Conservation (phyloP, 177 flowering plant species). For the Vitis hybrid region DNA sequence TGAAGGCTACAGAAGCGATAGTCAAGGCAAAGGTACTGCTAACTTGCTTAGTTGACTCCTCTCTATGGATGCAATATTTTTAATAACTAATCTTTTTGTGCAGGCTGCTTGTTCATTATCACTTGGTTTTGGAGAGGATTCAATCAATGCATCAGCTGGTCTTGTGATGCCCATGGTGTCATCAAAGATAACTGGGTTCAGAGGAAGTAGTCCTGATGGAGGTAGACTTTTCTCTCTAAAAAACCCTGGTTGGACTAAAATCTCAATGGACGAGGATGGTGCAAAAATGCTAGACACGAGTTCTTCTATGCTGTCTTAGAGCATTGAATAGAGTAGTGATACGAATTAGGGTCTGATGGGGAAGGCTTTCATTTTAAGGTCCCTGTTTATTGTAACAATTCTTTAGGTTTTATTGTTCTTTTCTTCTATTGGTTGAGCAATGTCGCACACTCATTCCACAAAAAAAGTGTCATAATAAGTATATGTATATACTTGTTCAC, state of each 20-base stretch:
- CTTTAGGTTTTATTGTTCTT: conserved; percentile 6
- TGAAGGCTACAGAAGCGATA: conserved; percentile 45
- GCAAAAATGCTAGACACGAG: conserved; percentile 40
- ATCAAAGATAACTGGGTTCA: conserved; percentile 86
- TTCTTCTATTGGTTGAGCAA: conserved; percentile 1
- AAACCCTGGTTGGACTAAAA: conserved; percentile 60
- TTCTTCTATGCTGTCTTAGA: conserved; percentile 39
- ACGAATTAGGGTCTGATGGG: background rate
- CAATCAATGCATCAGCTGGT: conserved; percentile 85
- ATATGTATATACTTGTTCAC: conserved; percentile 12
- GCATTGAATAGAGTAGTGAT: conserved; percentile 22
- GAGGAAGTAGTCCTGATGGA: conserved; percentile 65
- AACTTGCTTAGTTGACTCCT: background rate
- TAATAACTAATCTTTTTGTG: conserved; percentile 16
- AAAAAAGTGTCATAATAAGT: too few relatives aligned
- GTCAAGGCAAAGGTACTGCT: conserved; percentile 75
- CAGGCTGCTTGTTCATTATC: conserved; percentile 70
- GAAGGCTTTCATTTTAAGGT: background rate
- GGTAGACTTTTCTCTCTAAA: conserved; percentile 48
- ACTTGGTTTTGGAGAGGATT: conserved; percentile 82
- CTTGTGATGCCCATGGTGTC: conserved; percentile 98
- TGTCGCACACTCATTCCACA: background rate
- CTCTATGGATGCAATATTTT: too few relatives aligned
- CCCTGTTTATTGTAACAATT: background rate
- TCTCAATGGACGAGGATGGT: conserved; percentile 52